Conservation (phyloP, 352 stramenopile genomes). For the Pythium insidiosum region DNA sequence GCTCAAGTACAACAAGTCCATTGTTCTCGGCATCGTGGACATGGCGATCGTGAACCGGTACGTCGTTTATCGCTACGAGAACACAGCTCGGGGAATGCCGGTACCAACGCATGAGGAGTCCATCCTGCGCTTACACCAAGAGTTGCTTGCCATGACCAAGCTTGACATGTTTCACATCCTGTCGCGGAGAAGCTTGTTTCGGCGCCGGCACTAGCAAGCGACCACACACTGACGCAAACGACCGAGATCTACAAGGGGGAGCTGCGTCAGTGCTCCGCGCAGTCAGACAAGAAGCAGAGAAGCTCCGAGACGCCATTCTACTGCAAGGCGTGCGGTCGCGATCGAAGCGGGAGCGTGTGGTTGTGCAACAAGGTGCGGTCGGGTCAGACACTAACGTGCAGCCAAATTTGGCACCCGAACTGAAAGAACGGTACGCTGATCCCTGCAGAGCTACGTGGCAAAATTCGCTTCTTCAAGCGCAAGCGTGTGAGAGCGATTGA, state of each 20-base stretch:
- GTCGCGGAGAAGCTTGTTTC: constrained; percentile 7
- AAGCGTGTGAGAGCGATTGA: neutral
- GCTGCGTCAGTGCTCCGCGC: constrained; percentile 7
- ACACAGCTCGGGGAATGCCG: constrained; percentile 1
- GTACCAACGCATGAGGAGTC: constrained; percentile 8
- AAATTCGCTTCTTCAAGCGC: constrained; percentile 1
- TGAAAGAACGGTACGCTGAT: neutral
- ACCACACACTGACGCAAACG: constrained; percentile 4
- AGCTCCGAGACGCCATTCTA: constrained; percentile 15
- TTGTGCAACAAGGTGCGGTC: constrained; percentile 9
- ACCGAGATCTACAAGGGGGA: constrained; percentile 12
- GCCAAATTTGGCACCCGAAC: constrained; percentile 1
- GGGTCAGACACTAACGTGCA: constrained; percentile 1
- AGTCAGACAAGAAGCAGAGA: constrained; percentile 3
- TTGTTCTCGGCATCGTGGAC: constrained; percentile 19
- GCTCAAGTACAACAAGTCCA: constrained; percentile 16
- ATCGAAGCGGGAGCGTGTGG: constrained; percentile 6
- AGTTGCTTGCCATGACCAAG: constrained; percentile 7
- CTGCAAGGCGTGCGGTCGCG: constrained; percentile 3
- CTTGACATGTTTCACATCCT: neutral
- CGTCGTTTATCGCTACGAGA: constrained; percentile 10
- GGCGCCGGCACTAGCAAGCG: neutral
- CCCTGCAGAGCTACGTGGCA: neutral
- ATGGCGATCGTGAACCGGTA: constrained; percentile 17
- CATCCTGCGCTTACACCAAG: constrained; percentile 2